Evolutionary conservation across 352 stramenopile species (phyloP).

Genomic region (Phytophthora podocarpi): DNA sequence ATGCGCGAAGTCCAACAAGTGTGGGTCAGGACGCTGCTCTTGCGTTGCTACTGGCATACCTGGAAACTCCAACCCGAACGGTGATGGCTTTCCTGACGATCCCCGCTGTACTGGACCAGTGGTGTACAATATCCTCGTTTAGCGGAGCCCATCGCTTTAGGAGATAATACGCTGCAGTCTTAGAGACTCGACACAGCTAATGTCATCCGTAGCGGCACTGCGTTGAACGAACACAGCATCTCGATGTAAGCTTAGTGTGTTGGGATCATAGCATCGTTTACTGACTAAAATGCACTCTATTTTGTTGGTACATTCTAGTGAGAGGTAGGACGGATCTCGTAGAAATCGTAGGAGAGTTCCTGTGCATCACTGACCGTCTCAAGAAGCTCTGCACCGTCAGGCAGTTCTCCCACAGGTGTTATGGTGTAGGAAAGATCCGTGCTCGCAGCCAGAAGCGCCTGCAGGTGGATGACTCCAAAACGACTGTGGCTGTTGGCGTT

Average conservation of each 20-base stretch:
- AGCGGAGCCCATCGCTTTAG: constrained; percentile 1
- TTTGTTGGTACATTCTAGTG: constrained; percentile 18
- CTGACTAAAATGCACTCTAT: constrained; percentile 16
- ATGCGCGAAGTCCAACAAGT: constrained; percentile 70
- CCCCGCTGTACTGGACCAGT: constrained; percentile 63
- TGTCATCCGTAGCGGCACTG: too few relatives aligned
- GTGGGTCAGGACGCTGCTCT: constrained; percentile 72
- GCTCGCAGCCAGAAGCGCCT: constrained; percentile 61
- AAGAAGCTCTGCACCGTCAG: constrained; percentile 65
- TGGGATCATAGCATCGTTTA: not conserved
- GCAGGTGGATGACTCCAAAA: constrained; percentile 80
- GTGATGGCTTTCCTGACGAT: constrained; percentile 74
- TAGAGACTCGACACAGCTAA: too few relatives aligned
- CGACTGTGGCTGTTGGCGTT: constrained; percentile 89
- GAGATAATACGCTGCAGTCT: too few relatives aligned
- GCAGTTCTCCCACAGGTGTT: constrained; percentile 63
- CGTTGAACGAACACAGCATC: too few relatives aligned
- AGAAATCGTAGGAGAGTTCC: constrained; percentile 88
- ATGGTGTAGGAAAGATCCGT: constrained; percentile 72
- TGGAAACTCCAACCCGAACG: constrained; percentile 78
- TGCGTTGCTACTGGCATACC: constrained; percentile 60
- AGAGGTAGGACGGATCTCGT: constrained; percentile 66
- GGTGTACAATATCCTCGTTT: constrained; percentile 67
- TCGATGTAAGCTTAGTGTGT: not conserved
- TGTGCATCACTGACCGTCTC: constrained; percentile 77